A percentile compares a stretch with the other conserved stretches of the same genome.
Conservation (phyloP, 176 grass and related monocot genomes). For the Elaeis guineensis region DNA sequence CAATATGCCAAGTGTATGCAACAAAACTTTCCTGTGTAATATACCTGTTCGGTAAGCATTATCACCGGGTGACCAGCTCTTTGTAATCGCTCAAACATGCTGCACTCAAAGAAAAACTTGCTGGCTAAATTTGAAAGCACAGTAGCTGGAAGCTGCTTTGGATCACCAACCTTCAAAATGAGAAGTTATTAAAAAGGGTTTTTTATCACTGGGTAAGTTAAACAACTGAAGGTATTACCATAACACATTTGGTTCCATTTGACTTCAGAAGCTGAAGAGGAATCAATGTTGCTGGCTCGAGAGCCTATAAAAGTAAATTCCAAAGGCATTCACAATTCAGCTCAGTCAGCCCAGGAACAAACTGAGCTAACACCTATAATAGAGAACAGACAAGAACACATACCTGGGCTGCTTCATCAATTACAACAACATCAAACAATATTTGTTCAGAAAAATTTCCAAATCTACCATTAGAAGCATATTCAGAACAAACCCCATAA, state of each 20-base stretch:
- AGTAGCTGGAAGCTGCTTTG: slow-evolving; percentile 95
- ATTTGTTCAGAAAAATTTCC: slow-evolving; percentile 71
- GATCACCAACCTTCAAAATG: slow-evolving; percentile 86
- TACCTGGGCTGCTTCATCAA: slow-evolving; percentile 95
- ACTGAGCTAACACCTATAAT: slow-evolving; percentile 1
- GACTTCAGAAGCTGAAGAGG: slow-evolving; percentile 97
- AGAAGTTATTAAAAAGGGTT: slow-evolving; percentile 3
- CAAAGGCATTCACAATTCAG: slow-evolving; percentile 10
- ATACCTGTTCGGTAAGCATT: slow-evolving; percentile 93
- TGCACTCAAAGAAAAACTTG: slow-evolving; percentile 92
- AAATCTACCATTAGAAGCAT: slow-evolving; percentile 63
- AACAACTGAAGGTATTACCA: slow-evolving; percentile 33
- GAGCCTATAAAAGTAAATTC: slow-evolving; percentile 51
- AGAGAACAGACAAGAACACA: background rate
- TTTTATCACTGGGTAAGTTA: too few relatives aligned
- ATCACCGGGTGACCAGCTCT: slow-evolving; percentile 86
- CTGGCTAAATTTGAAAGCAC: slow-evolving; percentile 86
- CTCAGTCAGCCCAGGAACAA: background rate
- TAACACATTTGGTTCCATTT: slow-evolving; percentile 91
- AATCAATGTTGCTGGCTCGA: slow-evolving; percentile 93
- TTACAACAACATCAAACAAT: slow-evolving; percentile 88
- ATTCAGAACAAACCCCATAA: slow-evolving; percentile 78
- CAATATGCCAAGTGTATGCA: too few relatives aligned
- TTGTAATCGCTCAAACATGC: slow-evolving; percentile 98
- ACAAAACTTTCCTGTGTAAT: background rate